These are phyloP conservation scores for Houttuynia cordata DNA, from an alignment of 164 flowering plant genomes.

Conservation along the genomic window DNA sequence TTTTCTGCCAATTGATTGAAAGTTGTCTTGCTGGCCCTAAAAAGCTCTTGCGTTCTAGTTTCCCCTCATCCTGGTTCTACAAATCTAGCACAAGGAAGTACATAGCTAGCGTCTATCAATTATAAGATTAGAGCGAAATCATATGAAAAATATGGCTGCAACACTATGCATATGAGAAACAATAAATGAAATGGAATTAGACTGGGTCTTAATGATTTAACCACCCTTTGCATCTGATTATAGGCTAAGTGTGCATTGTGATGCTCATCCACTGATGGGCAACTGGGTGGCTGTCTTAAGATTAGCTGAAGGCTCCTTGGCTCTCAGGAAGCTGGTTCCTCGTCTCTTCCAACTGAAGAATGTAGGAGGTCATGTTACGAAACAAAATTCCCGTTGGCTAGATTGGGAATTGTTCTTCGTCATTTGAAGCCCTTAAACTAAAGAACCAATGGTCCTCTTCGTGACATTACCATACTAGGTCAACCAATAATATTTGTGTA, in stretches of 20 bases:
- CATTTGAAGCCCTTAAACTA: too few relatives aligned
- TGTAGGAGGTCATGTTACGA: too few relatives aligned
- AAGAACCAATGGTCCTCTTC: too few relatives aligned
- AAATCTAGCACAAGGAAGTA: not conserved
- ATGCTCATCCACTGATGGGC: not conserved
- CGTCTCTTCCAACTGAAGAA: not conserved
- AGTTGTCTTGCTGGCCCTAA: constrained; percentile 48
- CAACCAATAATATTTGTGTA: too few relatives aligned
- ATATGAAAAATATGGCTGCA: too few relatives aligned
- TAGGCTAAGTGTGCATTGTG: not conserved
- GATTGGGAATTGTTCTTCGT: too few relatives aligned
- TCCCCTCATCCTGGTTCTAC: constrained; percentile 26
- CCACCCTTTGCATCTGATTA: not conserved
- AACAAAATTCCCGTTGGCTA: too few relatives aligned
- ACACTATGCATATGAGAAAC: too few relatives aligned
- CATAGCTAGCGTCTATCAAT: not conserved
- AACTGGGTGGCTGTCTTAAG: not conserved
- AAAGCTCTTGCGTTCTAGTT: constrained; percentile 44
- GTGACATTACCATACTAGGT: too few relatives aligned
- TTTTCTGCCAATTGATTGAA: constrained; percentile 52
- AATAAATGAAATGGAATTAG: too few relatives aligned
- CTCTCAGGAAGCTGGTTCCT: not conserved
- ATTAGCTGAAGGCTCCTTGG: not conserved
- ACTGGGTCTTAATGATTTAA: too few relatives aligned
- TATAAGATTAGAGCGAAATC: too few relatives aligned